Percentiles rank a stretch among this genome's conserved stretches.
Conservation (phyloP, 139 green algal genomes). For the Coelastrella sp. region DNA sequence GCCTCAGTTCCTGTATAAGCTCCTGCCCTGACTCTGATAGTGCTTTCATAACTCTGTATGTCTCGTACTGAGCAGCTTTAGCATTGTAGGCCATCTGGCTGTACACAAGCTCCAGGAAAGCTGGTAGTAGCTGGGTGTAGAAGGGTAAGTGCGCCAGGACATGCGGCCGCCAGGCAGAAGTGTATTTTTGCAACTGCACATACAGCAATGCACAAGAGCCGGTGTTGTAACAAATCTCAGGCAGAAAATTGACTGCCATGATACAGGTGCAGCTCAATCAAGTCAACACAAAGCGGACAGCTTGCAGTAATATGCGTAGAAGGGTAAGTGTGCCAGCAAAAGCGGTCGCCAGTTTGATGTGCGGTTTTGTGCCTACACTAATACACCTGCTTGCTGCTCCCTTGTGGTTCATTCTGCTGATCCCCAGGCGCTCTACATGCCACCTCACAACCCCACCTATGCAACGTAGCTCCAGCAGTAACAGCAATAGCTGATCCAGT, state of each 20-base stretch:
- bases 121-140: conserved; percentile 82
- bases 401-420: not conserved
- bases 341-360: no score
- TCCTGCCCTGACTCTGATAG: conserved; percentile 48
- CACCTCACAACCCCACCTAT: no score
- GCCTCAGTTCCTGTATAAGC: conserved; percentile 55
- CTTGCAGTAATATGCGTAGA: no score
- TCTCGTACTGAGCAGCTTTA: not conserved
- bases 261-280: no score
- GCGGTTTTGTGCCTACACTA: no score
- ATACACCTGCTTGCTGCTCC: no score
- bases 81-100: no score
- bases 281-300: no score
- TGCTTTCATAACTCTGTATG: conserved; percentile 35
- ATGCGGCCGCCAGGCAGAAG: conserved; percentile 75
- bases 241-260: not conserved
- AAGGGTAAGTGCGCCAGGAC: conserved; percentile 87
- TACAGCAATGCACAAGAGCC: not conserved
- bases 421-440: not conserved
- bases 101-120: conserved; percentile 74
- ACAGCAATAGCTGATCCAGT: conserved; percentile 3
- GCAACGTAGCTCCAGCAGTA: no score
- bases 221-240: not conserved
- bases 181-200: conserved; percentile 50
- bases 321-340: no score